Percentiles rank a stretch among this genome's conserved stretches.
These are phyloP conservation scores for Neurospora sp. DNA, from an alignment of 495 filamentous ascomycete genomes.

Conservation along the genomic window DNA sequence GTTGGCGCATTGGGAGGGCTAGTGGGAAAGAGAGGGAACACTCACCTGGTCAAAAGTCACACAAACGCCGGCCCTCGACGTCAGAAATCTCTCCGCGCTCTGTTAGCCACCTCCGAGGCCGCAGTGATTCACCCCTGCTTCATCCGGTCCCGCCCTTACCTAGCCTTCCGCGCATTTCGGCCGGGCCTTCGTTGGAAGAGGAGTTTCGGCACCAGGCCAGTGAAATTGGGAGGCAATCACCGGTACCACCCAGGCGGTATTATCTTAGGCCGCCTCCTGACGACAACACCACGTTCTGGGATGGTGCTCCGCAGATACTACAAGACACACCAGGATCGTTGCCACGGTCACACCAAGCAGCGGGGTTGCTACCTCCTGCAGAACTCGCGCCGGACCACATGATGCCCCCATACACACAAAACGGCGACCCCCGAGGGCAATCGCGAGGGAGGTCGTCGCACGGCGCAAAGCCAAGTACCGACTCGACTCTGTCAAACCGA, in stretches of 20 bases:
- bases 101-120: conserved; percentile 1
- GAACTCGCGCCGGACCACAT: conserved; percentile 3
- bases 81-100: conserved; percentile 15
- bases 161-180: conserved; percentile 28
- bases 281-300: conserved; percentile 9
- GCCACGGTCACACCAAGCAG: conserved; percentile 5
- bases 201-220: conserved; percentile 17
- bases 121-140: conserved; percentile 12
- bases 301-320: conserved; percentile 10
- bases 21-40: not conserved
- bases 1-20: conserved; percentile 9
- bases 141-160: conserved; percentile 18
- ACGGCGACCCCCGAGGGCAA: conserved; percentile 31
- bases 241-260: not conserved
- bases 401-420: conserved; percentile 23
- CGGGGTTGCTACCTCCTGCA: conserved; percentile 7
- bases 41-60: conserved; percentile 17
- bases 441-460: conserved; percentile 41
- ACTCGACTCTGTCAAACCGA: conserved; percentile 20
- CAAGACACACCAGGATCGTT: conserved; percentile 12
- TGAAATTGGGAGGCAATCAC: conserved; percentile 10
- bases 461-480: conserved; percentile 30
- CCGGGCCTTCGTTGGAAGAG: conserved; percentile 28
- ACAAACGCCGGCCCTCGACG: conserved; percentile 20
- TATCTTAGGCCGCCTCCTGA: not conserved